Conservation (phyloP, 768 basidiomycete species). For the Sporobolomyces roseus region DNA sequence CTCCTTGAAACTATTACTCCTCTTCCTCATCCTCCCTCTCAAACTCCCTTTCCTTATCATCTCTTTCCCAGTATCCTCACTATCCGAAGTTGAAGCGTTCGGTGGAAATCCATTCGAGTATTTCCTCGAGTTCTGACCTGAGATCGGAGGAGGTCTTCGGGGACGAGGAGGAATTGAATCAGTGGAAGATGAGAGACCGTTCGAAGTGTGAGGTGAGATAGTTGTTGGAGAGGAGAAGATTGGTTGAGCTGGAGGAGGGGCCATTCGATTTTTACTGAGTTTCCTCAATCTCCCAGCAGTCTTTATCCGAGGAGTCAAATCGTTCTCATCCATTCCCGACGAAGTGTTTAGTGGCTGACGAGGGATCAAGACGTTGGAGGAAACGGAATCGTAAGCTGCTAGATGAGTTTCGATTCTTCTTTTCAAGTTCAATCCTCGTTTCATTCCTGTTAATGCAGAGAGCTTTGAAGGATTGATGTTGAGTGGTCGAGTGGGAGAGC, state of each 20-base stretch:
- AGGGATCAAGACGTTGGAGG: not conserved
- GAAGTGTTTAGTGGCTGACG: not conserved
- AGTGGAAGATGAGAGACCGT: no score
- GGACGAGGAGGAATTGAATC: no score
- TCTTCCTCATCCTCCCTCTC: conserved; percentile 18
- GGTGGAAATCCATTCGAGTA: no score
- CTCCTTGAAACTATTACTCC: conserved; percentile 22
- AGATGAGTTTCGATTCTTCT: not conserved
- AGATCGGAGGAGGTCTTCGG: not conserved
- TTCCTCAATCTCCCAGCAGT: no score
- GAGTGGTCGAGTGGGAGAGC: not conserved
- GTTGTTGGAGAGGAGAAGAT: not conserved
- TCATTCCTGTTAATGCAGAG: not conserved
- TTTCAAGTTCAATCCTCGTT: not conserved
- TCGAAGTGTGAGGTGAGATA: not conserved
- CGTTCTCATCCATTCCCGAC: no score
- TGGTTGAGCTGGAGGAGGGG: not conserved
- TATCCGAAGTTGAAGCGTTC: no score
- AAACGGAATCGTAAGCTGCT: not conserved
- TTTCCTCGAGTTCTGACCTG: not conserved
- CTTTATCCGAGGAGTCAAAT: not conserved
- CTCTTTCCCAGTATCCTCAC: no score
- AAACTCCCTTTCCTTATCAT: not conserved
- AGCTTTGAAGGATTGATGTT: not conserved
- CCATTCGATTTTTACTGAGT: no score